Conservation (phyloP, 1,284 basidiomycete genomes). For the Thelephora terrestris region DNA sequence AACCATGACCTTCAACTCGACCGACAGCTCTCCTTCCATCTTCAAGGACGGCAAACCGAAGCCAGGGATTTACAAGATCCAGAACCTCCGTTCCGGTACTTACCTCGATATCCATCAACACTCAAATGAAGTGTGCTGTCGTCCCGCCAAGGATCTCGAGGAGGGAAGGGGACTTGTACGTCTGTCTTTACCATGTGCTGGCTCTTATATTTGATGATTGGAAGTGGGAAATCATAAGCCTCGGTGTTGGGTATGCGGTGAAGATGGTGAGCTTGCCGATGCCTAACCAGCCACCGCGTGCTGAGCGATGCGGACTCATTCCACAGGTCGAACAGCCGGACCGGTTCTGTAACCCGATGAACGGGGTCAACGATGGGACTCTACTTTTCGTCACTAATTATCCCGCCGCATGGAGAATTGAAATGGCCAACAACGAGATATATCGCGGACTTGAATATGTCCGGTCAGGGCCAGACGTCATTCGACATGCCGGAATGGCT, state of each 20-base stretch:
- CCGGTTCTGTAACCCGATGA: constrained; percentile 5
- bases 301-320: too few species aligned
- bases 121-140: constrained; percentile 4
- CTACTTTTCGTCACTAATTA: constrained; percentile 1
- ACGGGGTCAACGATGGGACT: neutral
- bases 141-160: constrained; percentile 3
- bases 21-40: too few species aligned
- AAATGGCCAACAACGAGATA: neutral
- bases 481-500: too few species aligned
- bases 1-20: too few species aligned
- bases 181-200: neutral
- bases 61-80: constrained; percentile 7
- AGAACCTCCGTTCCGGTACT: constrained; percentile 4
- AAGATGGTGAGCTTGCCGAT: neutral
- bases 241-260: constrained; percentile 6
- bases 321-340: neutral
- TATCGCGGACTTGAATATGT: too few species aligned
- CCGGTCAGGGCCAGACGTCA: too few species aligned
- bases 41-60: neutral
- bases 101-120: constrained; percentile 4
- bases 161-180: constrained; percentile 2
- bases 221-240: constrained; percentile 6
- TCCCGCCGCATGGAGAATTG: constrained; percentile 7
- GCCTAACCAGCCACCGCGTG: too few species aligned
- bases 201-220: neutral